Evolutionary conservation across 108 stramenopile genomes (phyloP).

Genomic region (Mayamaea pseudoterrestris): DNA sequence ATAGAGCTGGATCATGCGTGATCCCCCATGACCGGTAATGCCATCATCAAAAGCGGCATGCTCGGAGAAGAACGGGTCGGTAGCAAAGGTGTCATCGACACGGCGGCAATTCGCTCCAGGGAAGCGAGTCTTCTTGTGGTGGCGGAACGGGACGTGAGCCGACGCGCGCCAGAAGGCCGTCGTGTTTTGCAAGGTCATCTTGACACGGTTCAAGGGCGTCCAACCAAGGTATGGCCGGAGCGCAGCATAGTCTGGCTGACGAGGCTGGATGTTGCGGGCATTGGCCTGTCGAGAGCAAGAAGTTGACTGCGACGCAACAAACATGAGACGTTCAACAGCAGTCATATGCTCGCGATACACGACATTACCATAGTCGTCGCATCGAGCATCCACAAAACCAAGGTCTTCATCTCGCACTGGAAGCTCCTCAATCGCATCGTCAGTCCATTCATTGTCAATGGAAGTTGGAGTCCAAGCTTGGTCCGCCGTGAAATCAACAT

Average conservation of each 20-base stretch:
- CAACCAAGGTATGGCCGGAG: conserved; percentile 7
- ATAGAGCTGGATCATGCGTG: too few relatives aligned
- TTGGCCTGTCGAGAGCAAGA: too few relatives aligned
- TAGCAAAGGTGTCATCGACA: conserved; percentile 9
- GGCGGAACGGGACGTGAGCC: neutral
- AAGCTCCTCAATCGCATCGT: too few relatives aligned
- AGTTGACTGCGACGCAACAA: too few relatives aligned
- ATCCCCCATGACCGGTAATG: too few relatives aligned
- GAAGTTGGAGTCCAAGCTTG: conserved; percentile 17
- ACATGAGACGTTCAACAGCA: too few relatives aligned
- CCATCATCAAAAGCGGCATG: conserved; percentile 10
- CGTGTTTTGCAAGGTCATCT: conserved; percentile 2
- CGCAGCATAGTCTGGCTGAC: neutral
- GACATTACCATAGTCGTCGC: too few relatives aligned
- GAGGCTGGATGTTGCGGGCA: too few relatives aligned
- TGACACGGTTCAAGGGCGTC: conserved; percentile 5
- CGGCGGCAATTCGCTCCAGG: conserved; percentile 15
- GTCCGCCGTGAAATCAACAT: conserved; percentile 21
- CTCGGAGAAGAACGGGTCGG: conserved; percentile 15
- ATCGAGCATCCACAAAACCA: too few relatives aligned
- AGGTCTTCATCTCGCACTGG: too few relatives aligned
- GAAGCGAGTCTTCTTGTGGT: conserved; percentile 2
- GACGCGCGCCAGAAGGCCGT: conserved; percentile 8
- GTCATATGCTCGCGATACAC: too few relatives aligned
- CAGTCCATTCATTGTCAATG: neutral